These are phyloP conservation scores for Rubus idaeus DNA, from an alignment of 306 rosid species.

Conservation along the genomic window DNA sequence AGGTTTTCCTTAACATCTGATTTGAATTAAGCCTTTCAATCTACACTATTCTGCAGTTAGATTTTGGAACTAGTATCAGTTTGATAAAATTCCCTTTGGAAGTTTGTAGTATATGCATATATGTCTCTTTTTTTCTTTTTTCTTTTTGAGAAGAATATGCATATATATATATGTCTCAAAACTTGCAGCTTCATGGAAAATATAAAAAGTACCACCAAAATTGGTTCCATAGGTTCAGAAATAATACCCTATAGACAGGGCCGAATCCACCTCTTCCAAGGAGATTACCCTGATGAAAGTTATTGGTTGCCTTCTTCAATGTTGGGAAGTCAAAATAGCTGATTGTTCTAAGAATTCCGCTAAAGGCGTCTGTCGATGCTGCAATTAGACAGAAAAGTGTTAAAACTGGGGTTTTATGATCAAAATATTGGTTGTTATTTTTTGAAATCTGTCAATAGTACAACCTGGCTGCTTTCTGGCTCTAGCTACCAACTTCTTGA, in stretches of 20 bases:
- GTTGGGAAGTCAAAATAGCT: constrained; percentile 55
- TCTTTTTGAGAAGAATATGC: too few relatives aligned
- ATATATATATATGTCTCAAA: background rate
- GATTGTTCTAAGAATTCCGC: constrained; percentile 66
- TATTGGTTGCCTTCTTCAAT: constrained; percentile 73
- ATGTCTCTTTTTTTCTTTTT: background rate
- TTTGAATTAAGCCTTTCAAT: background rate
- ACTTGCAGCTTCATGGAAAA: background rate
- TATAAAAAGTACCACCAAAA: constrained; percentile 5
- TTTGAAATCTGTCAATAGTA: constrained; percentile 6
- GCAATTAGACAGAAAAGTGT: constrained; percentile 13
- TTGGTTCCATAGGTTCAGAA: constrained; percentile 24
- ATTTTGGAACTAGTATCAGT: background rate
- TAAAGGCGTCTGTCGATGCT: constrained; percentile 52
- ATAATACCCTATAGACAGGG: constrained; percentile 80
- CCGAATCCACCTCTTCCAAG: constrained; percentile 99
- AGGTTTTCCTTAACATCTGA: background rate
- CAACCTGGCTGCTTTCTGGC: constrained; percentile 46
- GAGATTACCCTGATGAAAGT: constrained; percentile 58
- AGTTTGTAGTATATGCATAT: background rate
- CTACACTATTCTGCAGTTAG: background rate
- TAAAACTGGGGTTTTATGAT: constrained; percentile 2
- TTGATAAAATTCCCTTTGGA: background rate
- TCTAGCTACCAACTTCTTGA: constrained; percentile 34
- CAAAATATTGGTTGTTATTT: background rate